Evolutionary conservation across 805 yeast genomes (phyloP).

Genomic region (Candida hungchunana): DNA sequence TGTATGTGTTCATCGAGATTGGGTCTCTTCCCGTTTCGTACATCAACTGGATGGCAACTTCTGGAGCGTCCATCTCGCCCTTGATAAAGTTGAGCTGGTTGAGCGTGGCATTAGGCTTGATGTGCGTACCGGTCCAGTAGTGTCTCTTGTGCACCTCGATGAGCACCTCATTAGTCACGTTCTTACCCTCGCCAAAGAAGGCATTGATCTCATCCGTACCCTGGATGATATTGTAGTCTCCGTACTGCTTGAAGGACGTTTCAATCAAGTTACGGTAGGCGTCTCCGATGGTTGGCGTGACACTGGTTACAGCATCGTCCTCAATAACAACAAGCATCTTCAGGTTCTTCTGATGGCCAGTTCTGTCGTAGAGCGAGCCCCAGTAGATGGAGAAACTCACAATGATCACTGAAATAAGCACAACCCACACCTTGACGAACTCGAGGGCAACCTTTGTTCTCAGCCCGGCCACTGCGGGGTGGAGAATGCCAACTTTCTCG

Average conservation of each 20-base stretch:
- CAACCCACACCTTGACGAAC: constrained; percentile 16
- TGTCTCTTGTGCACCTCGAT: constrained; percentile 47
- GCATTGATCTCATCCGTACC: constrained; percentile 24
- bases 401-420: constrained; percentile 35
- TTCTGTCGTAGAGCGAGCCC: constrained; percentile 33
- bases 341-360: constrained; percentile 22
- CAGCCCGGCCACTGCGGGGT: constrained; percentile 10
- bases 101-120: constrained; percentile 34
- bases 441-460: constrained; percentile 12
- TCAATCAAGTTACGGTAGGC: constrained; percentile 20
- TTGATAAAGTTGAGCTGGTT: constrained; percentile 7
- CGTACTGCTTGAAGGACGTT: constrained; percentile 23
- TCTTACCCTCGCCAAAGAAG: constrained; percentile 18
- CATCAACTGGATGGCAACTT: constrained; percentile 38
- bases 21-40: constrained; percentile 68
- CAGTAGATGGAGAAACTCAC: constrained; percentile 32
- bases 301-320: constrained; percentile 26
- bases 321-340: constrained; percentile 31
- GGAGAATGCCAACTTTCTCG: constrained; percentile 17
- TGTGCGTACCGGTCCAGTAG: constrained; percentile 62
- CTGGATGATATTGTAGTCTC: constrained; percentile 35
- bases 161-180: constrained; percentile 35
- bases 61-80: constrained; percentile 25
- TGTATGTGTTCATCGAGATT: constrained; percentile 39
- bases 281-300: constrained; percentile 22